Evolutionary conservation across 192 early-diverging fungal species (phyloP), one percentile per base, ranked within the genome.

Genomic region (Coemansia erecta): DNA sequence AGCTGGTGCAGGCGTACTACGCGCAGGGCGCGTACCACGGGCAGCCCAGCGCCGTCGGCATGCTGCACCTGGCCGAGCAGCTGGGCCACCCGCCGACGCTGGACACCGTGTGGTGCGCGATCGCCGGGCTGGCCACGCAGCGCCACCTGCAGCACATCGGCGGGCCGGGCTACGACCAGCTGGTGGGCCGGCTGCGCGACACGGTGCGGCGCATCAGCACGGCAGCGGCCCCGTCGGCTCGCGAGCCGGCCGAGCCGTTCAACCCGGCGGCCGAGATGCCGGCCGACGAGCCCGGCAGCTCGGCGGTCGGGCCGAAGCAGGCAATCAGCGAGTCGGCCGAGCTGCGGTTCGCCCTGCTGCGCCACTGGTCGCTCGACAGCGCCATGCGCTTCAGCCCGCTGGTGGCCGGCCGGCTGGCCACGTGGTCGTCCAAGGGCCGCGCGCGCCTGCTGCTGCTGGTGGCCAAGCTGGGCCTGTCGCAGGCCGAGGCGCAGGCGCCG

Each of bases 351-450:
- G 83, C 91, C 81, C 79, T 98, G 63, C 84, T 93, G 19, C 80
- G 93, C 37, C 95, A 98, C 61, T 98, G 95, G 95, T 94, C 85
- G 43, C 77, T 98, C 4, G 86, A 88, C 58, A 90, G 89, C 37
- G 86, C 89, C 49, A 87, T 98, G 92, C 89, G 85, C 53, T 88
- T 89, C 70, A 94, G 92, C 44, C 83, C 84, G 10, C 95, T 92
- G 58, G 92, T 98, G 8, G 91, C 88, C 4, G 85, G 89, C 19
- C 89, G 87, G 56, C 72, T 98, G 39, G 94, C 89, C 9, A 86
- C 94, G 4, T 98, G 95, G 95, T 87, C 87, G 19, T 89, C 89
- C 57, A 82, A 78, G 19, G 95, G 95, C 3, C 80, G 91, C 50
- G 81, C 86, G 63, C 77, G 87, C 26, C 72, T 98, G n/a, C 82